Evolutionary conservation across 2,329 filamentous ascomycete genomes (phyloP).

Genomic region (Pseudocercospora fuligena): DNA sequence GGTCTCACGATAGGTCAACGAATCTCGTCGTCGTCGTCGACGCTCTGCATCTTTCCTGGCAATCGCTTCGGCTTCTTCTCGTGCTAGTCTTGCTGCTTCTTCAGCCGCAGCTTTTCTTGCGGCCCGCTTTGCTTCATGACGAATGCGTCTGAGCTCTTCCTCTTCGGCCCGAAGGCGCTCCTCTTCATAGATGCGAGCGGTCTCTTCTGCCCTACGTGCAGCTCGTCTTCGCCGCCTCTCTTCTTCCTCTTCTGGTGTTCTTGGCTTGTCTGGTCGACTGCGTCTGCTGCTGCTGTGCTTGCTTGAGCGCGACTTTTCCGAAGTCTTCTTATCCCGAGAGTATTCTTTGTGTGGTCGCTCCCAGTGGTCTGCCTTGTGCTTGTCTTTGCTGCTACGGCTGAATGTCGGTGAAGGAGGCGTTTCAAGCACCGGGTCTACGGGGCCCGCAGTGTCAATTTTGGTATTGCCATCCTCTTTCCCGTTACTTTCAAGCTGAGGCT

Average conservation of each 20-base stretch:
- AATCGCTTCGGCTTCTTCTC: slow-evolving; percentile 28
- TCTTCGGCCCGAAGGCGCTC: slow-evolving; percentile 32
- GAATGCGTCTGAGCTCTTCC: slow-evolving; percentile 32
- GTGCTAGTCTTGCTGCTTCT: slow-evolving; percentile 28
- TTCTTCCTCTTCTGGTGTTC: slow-evolving; percentile 29
- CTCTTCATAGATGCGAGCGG: slow-evolving; percentile 30
- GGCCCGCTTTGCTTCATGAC: slow-evolving; percentile 34
- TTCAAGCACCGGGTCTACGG: background rate
- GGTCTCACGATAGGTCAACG: slow-evolving; percentile 19
- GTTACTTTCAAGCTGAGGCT: background rate
- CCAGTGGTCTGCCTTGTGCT: slow-evolving; percentile 32
- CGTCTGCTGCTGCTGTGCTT: slow-evolving; percentile 26
- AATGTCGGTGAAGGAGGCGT: slow-evolving; percentile 32
- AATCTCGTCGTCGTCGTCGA: slow-evolving; percentile 24
- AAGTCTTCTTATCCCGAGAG: slow-evolving; percentile 24
- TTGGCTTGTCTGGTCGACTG: slow-evolving; percentile 25
- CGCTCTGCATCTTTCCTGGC: slow-evolving; percentile 30
- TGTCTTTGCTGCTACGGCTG: slow-evolving; percentile 32
- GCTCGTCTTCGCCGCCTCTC: slow-evolving; percentile 27
- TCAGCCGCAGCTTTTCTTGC: slow-evolving; percentile 35
- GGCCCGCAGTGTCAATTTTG: background rate
- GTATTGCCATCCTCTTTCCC: background rate
- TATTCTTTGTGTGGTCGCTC: slow-evolving; percentile 28
- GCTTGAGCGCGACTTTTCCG: slow-evolving; percentile 27
- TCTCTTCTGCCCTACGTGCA: slow-evolving; percentile 28